phyloP scores from a whole-genome alignment of 1,284 basidiomycete genomes.

The Phellopilus nigrolimitatus region DNA sequence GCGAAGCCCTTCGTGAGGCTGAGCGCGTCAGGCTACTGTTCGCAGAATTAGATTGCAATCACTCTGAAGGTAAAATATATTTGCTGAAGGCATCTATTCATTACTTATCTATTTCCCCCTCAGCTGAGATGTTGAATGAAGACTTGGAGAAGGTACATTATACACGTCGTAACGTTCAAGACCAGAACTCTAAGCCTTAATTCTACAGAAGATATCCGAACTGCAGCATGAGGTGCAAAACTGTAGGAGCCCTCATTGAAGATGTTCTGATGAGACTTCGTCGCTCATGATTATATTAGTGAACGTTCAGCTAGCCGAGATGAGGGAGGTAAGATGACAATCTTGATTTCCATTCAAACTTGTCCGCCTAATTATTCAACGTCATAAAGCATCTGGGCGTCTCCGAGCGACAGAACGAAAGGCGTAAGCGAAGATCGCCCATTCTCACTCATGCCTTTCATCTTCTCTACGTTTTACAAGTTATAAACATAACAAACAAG shows the following conservation, averaged over 20 bases:
- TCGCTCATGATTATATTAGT: not conserved
- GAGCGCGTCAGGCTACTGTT: slow-evolving; percentile 7
- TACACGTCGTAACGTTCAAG: too few relatives aligned
- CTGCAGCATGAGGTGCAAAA: slow-evolving; percentile 5
- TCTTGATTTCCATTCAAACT: not conserved
- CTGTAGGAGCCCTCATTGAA: not conserved
- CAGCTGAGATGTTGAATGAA: slow-evolving; percentile 10
- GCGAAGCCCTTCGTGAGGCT: slow-evolving; percentile 11
- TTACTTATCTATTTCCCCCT: not conserved
- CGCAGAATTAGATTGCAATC: slow-evolving; percentile 13
- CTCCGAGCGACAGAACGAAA: not conserved
- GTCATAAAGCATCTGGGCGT: not conserved
- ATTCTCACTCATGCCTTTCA: not conserved
- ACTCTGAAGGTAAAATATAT: slow-evolving; percentile 8
- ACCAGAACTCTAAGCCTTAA: not conserved
- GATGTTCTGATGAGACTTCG: too few relatives aligned
- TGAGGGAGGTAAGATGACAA: slow-evolving; percentile 6
- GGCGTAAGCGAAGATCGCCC: not conserved
- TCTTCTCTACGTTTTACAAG: not conserved
- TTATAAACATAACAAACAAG: not conserved
- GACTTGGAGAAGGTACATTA: slow-evolving; percentile 5
- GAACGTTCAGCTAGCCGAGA: slow-evolving; percentile 2
- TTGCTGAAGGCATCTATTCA: not conserved
- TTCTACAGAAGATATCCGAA: slow-evolving; percentile 1
- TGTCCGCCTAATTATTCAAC: not conserved